phyloP scores from a whole-genome alignment of 2,329 filamentous ascomycete species.

The Epichloe amarillans region DNA sequence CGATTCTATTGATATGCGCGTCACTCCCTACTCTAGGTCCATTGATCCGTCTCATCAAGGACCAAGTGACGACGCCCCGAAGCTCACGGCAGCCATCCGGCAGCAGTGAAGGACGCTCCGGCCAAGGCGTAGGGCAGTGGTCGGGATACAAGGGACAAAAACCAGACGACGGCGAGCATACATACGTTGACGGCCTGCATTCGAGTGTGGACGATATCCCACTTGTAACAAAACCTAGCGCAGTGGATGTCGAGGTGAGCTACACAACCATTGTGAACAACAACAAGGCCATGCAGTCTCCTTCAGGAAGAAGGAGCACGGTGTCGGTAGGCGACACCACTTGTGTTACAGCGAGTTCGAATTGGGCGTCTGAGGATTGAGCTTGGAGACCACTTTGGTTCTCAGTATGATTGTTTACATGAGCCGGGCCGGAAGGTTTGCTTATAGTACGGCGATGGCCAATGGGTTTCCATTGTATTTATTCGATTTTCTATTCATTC shows the following conservation, averaged over 20 bases:
- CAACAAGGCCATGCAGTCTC: not conserved
- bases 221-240: conserved; percentile 6
- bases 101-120: not conserved
- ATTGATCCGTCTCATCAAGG: conserved; percentile 10
- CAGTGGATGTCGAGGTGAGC: not conserved
- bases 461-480: not conserved
- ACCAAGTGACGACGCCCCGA: conserved; percentile 6
- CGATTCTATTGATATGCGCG: conserved; percentile 13
- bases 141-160: conserved; percentile 4
- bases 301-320: not conserved
- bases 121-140: conserved; percentile 6
- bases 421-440: not conserved
- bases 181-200: conserved; percentile 9
- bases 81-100: conserved; percentile 4
- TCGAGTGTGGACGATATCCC: conserved; percentile 15
- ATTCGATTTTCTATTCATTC: not conserved
- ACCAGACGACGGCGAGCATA: conserved; percentile 10
- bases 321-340: not conserved
- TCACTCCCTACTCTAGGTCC: conserved; percentile 14
- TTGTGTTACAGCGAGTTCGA: not conserved
- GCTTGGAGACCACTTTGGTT: not conserved
- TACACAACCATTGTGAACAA: not conserved
- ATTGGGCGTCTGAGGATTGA: not conserved
- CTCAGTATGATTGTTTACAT: not conserved
- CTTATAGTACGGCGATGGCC: not conserved